phyloP scores from a whole-genome alignment of 495 filamentous ascomycete species.

The Penicillium samsonianum region DNA sequence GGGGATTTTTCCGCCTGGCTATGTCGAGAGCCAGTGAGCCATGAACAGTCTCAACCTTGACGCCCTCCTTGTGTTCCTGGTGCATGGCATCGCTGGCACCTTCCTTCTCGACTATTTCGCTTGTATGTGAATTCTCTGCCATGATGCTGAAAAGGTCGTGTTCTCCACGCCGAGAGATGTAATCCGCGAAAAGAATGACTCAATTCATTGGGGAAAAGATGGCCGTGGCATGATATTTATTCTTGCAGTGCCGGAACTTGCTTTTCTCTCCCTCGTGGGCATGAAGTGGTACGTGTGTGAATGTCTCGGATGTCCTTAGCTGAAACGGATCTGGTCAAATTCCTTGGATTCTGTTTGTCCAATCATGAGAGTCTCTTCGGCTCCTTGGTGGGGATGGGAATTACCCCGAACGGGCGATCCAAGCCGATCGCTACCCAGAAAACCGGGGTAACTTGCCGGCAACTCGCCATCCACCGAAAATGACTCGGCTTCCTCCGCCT shows the following conservation, averaged over 20 bases:
- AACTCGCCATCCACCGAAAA: not conserved
- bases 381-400: not conserved
- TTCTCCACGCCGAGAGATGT: not conserved
- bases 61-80: constrained; percentile 12
- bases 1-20: constrained; percentile 15
- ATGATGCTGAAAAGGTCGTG: not conserved
- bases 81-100: constrained; percentile 2
- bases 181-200: not conserved
- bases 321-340: not conserved
- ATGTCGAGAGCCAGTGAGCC: constrained; percentile 21
- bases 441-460: not conserved
- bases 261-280: not conserved
- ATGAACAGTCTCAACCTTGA: constrained; percentile 16
- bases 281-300: not conserved
- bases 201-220: not conserved
- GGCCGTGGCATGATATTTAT: not conserved
- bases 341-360: too few relatives aligned
- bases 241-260: not conserved
- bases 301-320: constrained; percentile 16
- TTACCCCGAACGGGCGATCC: not conserved
- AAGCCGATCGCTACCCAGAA: not conserved
- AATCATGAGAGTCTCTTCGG: not conserved
- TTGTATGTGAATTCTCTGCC: not conserved
- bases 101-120: constrained; percentile 2
- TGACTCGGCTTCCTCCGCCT: constrained; percentile 12